Evolutionary conservation across 371 early-diverging fungal species (phyloP).

Genomic region (Funneliformis caledonium): DNA sequence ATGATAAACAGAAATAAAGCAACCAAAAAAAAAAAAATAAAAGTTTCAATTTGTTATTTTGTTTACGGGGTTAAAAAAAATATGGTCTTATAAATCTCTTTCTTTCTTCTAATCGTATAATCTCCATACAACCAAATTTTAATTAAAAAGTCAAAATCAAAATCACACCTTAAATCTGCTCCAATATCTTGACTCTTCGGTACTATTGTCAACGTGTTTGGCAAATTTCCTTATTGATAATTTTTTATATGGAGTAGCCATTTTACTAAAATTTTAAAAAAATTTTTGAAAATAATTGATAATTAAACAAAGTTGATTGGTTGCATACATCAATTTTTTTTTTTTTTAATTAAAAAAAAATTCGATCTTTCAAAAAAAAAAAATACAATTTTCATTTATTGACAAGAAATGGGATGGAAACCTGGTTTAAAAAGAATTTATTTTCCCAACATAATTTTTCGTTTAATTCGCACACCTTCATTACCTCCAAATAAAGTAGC

Average conservation of each 20-base stretch:
- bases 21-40: too few relatives aligned
- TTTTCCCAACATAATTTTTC: constrained; percentile 89
- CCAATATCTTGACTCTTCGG: constrained; percentile 19
- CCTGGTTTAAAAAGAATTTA: constrained; percentile 65
- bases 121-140: neutral
- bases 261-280: neutral
- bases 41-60: too few relatives aligned
- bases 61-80: too few relatives aligned
- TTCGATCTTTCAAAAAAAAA: neutral
- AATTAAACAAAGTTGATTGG: neutral
- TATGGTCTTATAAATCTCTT: too few relatives aligned
- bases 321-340: neutral
- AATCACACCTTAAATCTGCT: constrained; percentile 13
- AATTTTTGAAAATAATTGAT: neutral
- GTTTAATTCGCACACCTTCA: constrained; percentile 77
- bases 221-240: constrained; percentile 12
- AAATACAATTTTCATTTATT: too few relatives aligned
- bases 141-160: neutral
- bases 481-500: constrained; percentile 90
- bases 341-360: neutral
- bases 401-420: neutral
- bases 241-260: constrained; percentile 10
- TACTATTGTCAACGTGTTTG: neutral
- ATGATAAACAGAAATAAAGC: too few relatives aligned
- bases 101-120: neutral